phyloP scores from a whole-genome alignment of 352 stramenopile species.

The Phytophthora fragariaefolia region DNA sequence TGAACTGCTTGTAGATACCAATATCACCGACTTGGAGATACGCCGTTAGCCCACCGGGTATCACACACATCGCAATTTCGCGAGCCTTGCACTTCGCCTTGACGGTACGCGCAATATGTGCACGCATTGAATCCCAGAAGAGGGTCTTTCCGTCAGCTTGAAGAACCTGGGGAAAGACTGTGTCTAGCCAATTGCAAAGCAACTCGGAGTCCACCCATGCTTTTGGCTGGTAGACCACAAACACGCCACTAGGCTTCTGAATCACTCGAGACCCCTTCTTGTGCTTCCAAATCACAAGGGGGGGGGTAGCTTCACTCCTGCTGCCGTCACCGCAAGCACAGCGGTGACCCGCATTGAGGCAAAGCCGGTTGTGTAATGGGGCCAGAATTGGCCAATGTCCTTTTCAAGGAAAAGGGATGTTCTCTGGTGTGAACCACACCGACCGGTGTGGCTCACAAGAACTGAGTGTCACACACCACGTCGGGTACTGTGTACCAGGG shows the following conservation, averaged over 20 bases:
- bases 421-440: too few relatives aligned
- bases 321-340: not conserved
- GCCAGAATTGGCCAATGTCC: too few relatives aligned
- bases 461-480: too few relatives aligned
- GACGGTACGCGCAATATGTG: not conserved
- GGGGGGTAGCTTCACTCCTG: not conserved
- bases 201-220: not conserved
- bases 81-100: not conserved
- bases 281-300: not conserved
- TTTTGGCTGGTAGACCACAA: not conserved
- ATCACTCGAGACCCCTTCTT: not conserved
- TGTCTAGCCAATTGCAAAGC: not conserved
- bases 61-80: not conserved
- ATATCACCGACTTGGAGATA: not conserved
- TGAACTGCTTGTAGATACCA: not conserved
- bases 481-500: too few relatives aligned
- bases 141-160: not conserved
- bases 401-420: too few relatives aligned
- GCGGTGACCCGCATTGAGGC: not conserved
- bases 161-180: not conserved
- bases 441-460: too few relatives aligned
- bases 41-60: not conserved
- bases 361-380: too few relatives aligned
- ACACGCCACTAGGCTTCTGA: not conserved
- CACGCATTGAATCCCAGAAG: not conserved